Conservation (phyloP, 2,329 filamentous ascomycete species). For the Phialocephala subalpina region DNA sequence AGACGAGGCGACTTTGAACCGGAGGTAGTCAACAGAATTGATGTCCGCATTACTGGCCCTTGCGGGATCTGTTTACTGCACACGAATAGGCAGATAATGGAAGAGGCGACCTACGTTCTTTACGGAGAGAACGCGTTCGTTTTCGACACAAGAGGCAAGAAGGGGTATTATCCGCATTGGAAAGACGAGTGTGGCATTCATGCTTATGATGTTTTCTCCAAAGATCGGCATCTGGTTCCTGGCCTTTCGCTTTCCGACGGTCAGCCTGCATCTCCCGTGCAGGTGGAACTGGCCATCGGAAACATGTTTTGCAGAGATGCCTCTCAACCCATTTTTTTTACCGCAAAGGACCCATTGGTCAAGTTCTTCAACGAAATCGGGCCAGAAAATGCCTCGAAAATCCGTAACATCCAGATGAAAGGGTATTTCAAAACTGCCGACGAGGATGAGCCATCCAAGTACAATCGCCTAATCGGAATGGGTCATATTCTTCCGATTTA, state of each 20-base stretch:
- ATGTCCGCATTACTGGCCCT: too few relatives aligned
- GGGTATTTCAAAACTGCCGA: constrained; percentile 10
- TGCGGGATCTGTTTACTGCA: too few relatives aligned
- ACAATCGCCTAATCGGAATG: constrained; percentile 4
- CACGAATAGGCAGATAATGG: neutral
- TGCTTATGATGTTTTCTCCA: neutral
- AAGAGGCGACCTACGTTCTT: neutral
- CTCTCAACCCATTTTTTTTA: too few relatives aligned
- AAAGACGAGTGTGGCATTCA: too few relatives aligned
- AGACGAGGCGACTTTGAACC: too few relatives aligned
- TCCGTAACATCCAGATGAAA: constrained; percentile 11
- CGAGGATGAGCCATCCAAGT: neutral
- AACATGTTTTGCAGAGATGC: too few relatives aligned
- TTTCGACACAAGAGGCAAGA: neutral
- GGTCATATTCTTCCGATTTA: constrained; percentile 2
- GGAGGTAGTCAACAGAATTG: too few relatives aligned
- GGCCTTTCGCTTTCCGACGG: too few relatives aligned
- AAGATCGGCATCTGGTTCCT: too few relatives aligned
- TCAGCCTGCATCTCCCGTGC: too few relatives aligned
- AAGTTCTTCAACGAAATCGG: constrained; percentile 8
- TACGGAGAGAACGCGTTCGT: neutral
- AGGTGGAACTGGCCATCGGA: too few relatives aligned
- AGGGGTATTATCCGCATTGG: too few relatives aligned
- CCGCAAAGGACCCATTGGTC: neutral
- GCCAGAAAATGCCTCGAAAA: constrained; percentile 11